phyloP scores from a whole-genome alignment of 305 asterid species.

The Lippia alba region DNA sequence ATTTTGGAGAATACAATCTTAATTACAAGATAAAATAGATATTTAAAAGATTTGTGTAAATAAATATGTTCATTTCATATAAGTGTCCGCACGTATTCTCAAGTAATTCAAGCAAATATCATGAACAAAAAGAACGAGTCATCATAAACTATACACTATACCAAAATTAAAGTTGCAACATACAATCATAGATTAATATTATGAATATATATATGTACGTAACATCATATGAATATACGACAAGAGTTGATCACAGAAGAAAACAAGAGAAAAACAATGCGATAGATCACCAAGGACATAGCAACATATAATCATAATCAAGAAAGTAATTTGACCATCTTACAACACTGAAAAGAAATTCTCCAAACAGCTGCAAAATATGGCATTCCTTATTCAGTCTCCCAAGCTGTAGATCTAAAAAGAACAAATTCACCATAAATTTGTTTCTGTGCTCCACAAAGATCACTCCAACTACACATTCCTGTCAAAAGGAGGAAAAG shows the following conservation, averaged over 20 bases:
- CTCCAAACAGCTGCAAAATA: slow-evolving; percentile 5
- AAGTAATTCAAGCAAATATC: no score
- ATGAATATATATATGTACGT: neutral
- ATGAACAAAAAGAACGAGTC: no score
- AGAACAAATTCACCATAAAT: neutral
- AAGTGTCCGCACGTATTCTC: no score
- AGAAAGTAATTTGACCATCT: neutral
- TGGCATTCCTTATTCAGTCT: neutral
- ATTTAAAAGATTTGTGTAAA: no score
- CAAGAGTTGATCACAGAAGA: neutral
- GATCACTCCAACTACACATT: neutral
- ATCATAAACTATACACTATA: no score
- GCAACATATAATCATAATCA: neutral
- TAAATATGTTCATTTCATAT: no score
- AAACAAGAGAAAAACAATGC: neutral
- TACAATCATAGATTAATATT: neutral
- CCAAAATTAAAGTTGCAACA: no score
- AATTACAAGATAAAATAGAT: no score
- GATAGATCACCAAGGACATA: neutral
- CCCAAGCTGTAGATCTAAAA: no score
- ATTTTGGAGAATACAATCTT: no score
- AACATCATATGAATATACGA: neutral
- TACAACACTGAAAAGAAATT: neutral
- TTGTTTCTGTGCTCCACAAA: neutral
- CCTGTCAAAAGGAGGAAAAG: neutral